phyloP scores from a whole-genome alignment of 805 yeast species.

The Saturnispora mendoncae region DNA sequence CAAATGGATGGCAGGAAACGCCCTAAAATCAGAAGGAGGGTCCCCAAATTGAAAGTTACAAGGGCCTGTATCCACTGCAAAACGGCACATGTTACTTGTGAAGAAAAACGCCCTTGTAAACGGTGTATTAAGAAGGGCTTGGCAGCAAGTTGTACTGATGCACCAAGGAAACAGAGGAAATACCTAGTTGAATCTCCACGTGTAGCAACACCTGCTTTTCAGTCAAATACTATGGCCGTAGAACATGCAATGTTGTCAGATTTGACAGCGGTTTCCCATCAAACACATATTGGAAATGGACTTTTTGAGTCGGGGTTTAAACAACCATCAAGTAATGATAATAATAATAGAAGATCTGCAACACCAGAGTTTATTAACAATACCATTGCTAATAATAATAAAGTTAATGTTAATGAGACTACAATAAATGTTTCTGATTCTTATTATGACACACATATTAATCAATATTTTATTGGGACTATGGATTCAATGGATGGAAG shows the following conservation, averaged over 20 bases:
- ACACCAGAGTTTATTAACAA: background rate
- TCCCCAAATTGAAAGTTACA: constrained; percentile 54
- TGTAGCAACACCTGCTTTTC: background rate
- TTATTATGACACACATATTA: constrained; percentile 47
- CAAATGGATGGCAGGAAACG: background rate
- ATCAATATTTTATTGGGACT: constrained; percentile 61
- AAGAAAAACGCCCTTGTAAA: constrained; percentile 52
- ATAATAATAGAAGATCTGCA: no score
- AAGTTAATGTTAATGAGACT: background rate
- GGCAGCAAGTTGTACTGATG: constrained; percentile 69
- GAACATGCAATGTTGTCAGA: background rate
- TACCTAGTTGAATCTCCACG: constrained; percentile 35
- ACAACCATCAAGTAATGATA: background rate
- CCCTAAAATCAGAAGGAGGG: constrained; percentile 16
- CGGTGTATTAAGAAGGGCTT: constrained; percentile 68
- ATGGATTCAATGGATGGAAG: constrained; percentile 27
- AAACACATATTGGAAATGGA: background rate
- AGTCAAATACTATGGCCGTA: background rate
- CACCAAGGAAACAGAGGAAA: constrained; percentile 79
- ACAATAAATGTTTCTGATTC: constrained; percentile 24
- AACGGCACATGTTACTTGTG: constrained; percentile 87
- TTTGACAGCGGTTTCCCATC: background rate
- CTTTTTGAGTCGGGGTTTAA: constrained; percentile 4
- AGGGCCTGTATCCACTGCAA: constrained; percentile 91
- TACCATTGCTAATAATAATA: no score